Conservation (phyloP, 176 grass and related monocot genomes). For the Lolium multiflorum region DNA sequence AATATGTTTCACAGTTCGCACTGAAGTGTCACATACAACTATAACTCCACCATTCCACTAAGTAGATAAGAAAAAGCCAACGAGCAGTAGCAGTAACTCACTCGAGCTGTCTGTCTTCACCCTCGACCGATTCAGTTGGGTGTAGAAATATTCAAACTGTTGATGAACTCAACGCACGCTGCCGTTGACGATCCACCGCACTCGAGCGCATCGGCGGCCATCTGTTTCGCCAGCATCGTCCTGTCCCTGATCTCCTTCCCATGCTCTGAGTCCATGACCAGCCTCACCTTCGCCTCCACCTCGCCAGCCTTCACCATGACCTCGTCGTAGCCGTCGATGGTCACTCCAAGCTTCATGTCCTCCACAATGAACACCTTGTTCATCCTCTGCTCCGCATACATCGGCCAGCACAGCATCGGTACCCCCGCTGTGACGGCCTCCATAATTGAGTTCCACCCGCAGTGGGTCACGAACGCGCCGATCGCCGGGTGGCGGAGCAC, state of each 20-base stretch:
- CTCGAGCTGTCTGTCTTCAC: no score
- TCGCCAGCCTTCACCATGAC: conserved; percentile 40
- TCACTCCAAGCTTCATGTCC: conserved; percentile 35
- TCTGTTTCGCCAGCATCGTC: conserved; percentile 23
- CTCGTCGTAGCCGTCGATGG: conserved; percentile 50
- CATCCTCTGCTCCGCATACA: conserved; percentile 58
- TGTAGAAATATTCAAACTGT: neutral
- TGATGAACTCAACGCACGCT: conserved; percentile 24
- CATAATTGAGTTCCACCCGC: conserved; percentile 62
- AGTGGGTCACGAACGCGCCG: conserved; percentile 65
- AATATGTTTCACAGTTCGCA: neutral
- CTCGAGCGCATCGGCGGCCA: conserved; percentile 19
- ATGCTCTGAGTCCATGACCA: conserved; percentile 41
- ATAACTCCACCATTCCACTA: neutral
- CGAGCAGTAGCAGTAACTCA: neutral
- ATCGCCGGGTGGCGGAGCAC: conserved; percentile 54
- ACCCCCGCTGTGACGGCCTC: conserved; percentile 44
- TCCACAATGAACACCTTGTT: conserved; percentile 53
- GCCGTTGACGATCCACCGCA: conserved; percentile 32
- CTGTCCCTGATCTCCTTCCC: conserved; percentile 39
- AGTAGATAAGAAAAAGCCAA: neutral
- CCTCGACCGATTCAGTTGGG: neutral
- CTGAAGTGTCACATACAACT: neutral
- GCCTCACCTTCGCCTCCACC: conserved; percentile 46
- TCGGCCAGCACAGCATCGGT: conserved; percentile 57